These are phyloP conservation scores for Eudorina sp. DNA, from an alignment of 139 green algal genomes.

Conservation along the genomic window DNA sequence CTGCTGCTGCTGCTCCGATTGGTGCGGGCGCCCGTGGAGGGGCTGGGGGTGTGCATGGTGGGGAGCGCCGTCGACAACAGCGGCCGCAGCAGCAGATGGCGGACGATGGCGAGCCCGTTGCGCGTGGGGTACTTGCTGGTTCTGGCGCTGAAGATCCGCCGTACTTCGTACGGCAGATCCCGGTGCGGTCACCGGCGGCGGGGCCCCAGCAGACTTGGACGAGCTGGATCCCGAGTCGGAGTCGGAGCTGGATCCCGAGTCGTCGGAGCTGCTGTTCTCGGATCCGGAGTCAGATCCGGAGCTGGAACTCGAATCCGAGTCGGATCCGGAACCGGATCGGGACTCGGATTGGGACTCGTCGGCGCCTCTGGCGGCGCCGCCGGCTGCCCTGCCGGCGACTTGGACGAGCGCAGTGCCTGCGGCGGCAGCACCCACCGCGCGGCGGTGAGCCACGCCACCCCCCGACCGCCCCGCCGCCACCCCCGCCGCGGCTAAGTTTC, in stretches of 20 bases:
- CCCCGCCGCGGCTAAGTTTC: background rate
- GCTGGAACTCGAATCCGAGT: constrained; percentile 9
- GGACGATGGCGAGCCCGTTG: no score
- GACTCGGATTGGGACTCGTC: background rate
- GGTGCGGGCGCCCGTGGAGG: no score
- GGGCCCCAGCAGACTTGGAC: background rate
- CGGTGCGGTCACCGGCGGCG: background rate
- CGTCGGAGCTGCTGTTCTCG: constrained; percentile 11
- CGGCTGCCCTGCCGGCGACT: background rate
- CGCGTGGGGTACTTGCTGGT: no score
- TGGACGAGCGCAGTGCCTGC: background rate
- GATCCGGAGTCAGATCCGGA: constrained; percentile 35
- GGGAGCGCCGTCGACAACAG: no score
- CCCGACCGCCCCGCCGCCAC: background rate
- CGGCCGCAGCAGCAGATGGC: no score
- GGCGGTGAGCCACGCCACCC: no score
- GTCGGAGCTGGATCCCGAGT: constrained; percentile 1
- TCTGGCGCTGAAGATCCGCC: no score
- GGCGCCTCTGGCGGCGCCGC: background rate
- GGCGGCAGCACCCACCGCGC: background rate
- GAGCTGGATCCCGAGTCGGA: constrained; percentile 23
- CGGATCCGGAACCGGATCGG: constrained; percentile 11
- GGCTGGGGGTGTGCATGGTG: no score
- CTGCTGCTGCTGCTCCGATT: background rate
- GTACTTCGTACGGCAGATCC: no score